A percentile compares a stretch with the other conserved stretches of the same genome.
phyloP scores from a whole-genome alignment of 1,139 yeast species.

The Blastobotrys malaysiensis region DNA sequence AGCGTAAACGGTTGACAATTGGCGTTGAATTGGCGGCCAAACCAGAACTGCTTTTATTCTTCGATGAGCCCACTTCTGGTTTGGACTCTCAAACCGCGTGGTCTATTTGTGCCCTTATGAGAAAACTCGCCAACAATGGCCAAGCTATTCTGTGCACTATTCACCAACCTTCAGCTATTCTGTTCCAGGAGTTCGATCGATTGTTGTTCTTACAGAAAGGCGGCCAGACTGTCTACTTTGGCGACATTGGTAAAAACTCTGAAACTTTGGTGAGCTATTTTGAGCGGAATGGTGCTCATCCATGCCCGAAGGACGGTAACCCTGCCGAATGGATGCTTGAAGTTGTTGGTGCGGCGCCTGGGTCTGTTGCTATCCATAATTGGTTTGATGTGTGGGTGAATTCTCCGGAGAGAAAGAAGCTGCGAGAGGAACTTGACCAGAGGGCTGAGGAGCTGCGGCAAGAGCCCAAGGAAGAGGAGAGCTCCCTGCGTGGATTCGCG shows the following conservation, averaged over 20 bases:
- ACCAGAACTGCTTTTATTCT: conserved; percentile 71
- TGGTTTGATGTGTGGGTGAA: conserved; percentile 62
- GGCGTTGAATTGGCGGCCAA: conserved; percentile 88
- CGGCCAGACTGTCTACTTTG: conserved; percentile 76
- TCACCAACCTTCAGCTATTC: conserved; percentile 77
- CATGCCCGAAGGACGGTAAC: conserved; percentile 63
- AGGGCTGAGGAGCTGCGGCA: conserved; percentile 20
- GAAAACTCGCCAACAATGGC: conserved; percentile 69
- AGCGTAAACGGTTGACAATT: conserved; percentile 76
- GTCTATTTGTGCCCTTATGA: conserved; percentile 73
- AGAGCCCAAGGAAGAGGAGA: conserved; percentile 19
- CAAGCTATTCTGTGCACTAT: conserved; percentile 81
- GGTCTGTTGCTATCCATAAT: conserved; percentile 59
- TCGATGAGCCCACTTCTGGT: conserved; percentile 94
- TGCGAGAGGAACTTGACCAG: conserved; percentile 31
- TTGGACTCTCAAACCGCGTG: conserved; percentile 89
- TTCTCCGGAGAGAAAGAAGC: conserved; percentile 48
- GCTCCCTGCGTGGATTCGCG: conserved; percentile 34
- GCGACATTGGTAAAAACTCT: conserved; percentile 68
- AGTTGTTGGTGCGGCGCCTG: conserved; percentile 78
- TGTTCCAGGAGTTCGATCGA: conserved; percentile 74
- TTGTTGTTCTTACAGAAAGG: conserved; percentile 66
- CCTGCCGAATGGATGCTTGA: conserved; percentile 85
- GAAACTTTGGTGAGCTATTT: conserved; percentile 58
- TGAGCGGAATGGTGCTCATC: conserved; percentile 59